Percentiles rank a stretch among this genome's conserved stretches.
Conservation (phyloP, 176 grass and related monocot species). For the Cocos nucifera region DNA sequence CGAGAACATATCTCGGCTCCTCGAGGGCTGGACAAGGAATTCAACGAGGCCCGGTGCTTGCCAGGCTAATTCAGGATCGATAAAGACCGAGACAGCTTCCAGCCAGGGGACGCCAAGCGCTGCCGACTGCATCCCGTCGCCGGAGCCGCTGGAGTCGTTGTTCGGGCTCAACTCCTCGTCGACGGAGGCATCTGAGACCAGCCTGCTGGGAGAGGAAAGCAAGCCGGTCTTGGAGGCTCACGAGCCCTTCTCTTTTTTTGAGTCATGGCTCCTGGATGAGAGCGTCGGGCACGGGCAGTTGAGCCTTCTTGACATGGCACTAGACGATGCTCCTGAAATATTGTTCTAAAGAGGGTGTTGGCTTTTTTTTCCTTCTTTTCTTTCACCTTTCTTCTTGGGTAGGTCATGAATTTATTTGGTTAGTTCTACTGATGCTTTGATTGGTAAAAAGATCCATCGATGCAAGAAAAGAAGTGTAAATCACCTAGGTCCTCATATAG, state of each 20-base stretch:
- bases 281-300: constrained; percentile 16
- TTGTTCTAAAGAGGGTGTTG: background rate
- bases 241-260: constrained; percentile 23
- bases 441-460: no score
- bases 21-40: constrained; percentile 49
- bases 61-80: constrained; percentile 5
- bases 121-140: background rate
- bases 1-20: constrained; percentile 70
- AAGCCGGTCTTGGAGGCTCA: constrained; percentile 5
- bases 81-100: constrained; percentile 14
- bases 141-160: background rate
- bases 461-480: no score
- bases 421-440: no score
- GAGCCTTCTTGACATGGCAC: constrained; percentile 14
- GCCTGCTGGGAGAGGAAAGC: no score
- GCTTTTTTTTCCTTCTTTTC: background rate
- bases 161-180: constrained; percentile 28
- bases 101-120: background rate
- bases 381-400: background rate
- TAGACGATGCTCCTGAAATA: constrained; percentile 10
- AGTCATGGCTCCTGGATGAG: constrained; percentile 60
- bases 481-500: no score
- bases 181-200: constrained; percentile 17
- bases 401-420: background rate
- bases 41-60: constrained; percentile 11